Percentiles rank a stretch among this genome's conserved stretches.
phyloP scores from a whole-genome alignment of 2,329 filamentous ascomycete species.

The Ascochyta viciae-villosae region DNA sequence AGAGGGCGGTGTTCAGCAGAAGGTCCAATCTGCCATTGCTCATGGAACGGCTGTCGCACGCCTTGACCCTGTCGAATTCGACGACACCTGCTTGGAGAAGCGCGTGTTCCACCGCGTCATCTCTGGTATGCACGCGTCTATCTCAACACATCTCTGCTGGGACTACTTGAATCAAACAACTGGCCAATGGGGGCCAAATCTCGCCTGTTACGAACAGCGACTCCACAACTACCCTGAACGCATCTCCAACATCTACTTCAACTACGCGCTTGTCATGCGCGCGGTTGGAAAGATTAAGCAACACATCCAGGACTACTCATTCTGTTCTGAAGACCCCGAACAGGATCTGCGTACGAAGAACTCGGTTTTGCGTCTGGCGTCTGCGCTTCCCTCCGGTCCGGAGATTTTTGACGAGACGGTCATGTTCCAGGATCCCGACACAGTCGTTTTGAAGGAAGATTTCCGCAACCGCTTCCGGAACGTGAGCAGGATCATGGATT shows the following conservation, averaged over 20 bases:
- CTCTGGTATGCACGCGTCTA: conserved; percentile 97
- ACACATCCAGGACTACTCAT: conserved; percentile 83
- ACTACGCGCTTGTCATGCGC: conserved; percentile 93
- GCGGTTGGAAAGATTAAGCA: conserved; percentile 90
- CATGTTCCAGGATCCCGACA: conserved; percentile 81
- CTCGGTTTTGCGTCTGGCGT: conserved; percentile 79
- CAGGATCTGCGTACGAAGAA: conserved; percentile 82
- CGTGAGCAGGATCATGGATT: conserved; percentile 96
- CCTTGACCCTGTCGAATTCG: conserved; percentile 73
- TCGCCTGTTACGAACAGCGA: conserved; percentile 86
- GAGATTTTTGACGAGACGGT: conserved; percentile 92
- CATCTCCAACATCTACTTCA: conserved; percentile 98
- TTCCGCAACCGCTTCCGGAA: conserved; percentile 98
- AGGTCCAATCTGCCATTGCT: conserved; percentile 63
- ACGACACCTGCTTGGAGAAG: conserved; percentile 96
- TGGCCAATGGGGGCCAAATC: conserved; percentile 89
- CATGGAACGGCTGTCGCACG: conserved; percentile 63
- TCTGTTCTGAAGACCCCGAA: conserved; percentile 83
- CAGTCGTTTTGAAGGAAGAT: conserved; percentile 89
- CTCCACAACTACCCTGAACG: conserved; percentile 86
- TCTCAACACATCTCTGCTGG: conserved; percentile 95
- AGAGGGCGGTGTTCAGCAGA: conserved; percentile 66
- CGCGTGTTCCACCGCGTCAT: conserved; percentile 97
- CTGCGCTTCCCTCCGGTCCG: conserved; percentile 69
- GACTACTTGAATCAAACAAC: conserved; percentile 96